Percentiles rank a stretch among this genome's conserved stretches.
phyloP scores from a whole-genome alignment of 805 yeast species.

The Wickerhamomyces silvicola region DNA sequence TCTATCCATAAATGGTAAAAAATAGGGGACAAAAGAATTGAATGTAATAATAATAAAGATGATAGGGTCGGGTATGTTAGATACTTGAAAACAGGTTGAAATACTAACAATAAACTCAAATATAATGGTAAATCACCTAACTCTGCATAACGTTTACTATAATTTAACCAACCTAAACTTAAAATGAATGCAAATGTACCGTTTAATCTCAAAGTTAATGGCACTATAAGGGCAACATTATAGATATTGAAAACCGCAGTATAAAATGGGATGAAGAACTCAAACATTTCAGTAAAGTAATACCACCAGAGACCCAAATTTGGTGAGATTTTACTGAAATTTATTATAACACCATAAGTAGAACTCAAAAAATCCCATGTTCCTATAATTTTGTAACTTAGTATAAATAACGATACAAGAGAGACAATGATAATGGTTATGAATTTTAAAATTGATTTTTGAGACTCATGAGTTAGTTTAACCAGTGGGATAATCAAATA shows the following conservation, averaged over 20 bases:
- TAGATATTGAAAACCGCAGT: slow-evolving; percentile 77
- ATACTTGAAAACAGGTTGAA: slow-evolving; percentile 39
- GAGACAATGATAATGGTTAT: slow-evolving; percentile 23
- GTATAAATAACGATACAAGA: slow-evolving; percentile 23
- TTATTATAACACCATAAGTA: slow-evolving; percentile 51
- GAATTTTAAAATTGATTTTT: slow-evolving; percentile 19
- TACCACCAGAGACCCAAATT: slow-evolving; percentile 99
- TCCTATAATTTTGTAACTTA: slow-evolving; percentile 35
- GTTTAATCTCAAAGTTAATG: slow-evolving; percentile 69
- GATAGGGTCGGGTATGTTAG: slow-evolving; percentile 43
- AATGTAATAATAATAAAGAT: slow-evolving; percentile 46
- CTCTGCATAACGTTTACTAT: slow-evolving; percentile 83
- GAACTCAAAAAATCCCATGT: slow-evolving; percentile 40
- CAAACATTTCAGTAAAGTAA: slow-evolving; percentile 92
- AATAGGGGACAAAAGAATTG: slow-evolving; percentile 71
- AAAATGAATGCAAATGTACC: slow-evolving; percentile 51
- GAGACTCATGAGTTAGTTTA: slow-evolving; percentile 17
- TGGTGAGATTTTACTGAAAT: slow-evolving; percentile 70
- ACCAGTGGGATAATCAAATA: slow-evolving; percentile 56
- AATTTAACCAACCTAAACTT: slow-evolving; percentile 45
- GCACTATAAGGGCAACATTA: slow-evolving; percentile 58
- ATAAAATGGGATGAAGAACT: slow-evolving; percentile 78
- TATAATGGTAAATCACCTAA: slow-evolving; percentile 67
- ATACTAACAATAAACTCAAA: slow-evolving; percentile 40
- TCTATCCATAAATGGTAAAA: slow-evolving; percentile 94